Evolutionary conservation across 169 alveolate species (phyloP).

Genomic region (Cryptosporidium sp.): DNA sequence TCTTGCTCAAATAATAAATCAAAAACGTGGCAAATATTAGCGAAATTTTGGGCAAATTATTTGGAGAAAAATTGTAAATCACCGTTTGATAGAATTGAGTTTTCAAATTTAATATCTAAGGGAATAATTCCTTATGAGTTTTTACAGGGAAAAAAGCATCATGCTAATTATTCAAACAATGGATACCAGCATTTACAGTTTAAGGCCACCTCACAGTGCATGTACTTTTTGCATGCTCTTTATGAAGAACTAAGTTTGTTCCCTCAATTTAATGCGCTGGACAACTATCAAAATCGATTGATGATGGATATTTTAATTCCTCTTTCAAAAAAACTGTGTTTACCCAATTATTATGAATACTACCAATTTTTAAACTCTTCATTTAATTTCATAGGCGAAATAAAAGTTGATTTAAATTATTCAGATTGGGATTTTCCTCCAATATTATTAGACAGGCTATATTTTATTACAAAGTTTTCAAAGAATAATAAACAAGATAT

Average conservation of each 20-base stretch:
- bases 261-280: slow-evolving; percentile 12
- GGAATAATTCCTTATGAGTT: slow-evolving; percentile 58
- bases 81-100: slow-evolving; percentile 64
- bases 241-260: slow-evolving; percentile 32
- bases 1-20: neutral
- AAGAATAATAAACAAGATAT: neutral
- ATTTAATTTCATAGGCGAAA: neutral
- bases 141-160: neutral
- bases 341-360: slow-evolving; percentile 19
- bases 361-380: slow-evolving; percentile 33
- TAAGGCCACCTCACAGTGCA: neutral
- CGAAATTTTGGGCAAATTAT: slow-evolving; percentile 25
- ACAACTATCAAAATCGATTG: neutral
- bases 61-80: slow-evolving; percentile 21
- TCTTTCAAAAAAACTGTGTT: slow-evolving; percentile 18
- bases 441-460: slow-evolving; percentile 42
- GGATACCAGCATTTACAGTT: neutral
- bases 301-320: slow-evolving; percentile 57
- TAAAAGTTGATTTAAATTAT: neutral
- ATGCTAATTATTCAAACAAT: neutral
- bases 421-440: slow-evolving; percentile 48
- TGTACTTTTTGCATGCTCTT: slow-evolving; percentile 40
- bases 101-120: slow-evolving; percentile 24
- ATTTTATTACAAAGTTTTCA: neutral
- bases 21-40: slow-evolving; percentile 2